phyloP scores from a whole-genome alignment of 371 early-diverging fungal species.

The Catenaria anguillulae region DNA sequence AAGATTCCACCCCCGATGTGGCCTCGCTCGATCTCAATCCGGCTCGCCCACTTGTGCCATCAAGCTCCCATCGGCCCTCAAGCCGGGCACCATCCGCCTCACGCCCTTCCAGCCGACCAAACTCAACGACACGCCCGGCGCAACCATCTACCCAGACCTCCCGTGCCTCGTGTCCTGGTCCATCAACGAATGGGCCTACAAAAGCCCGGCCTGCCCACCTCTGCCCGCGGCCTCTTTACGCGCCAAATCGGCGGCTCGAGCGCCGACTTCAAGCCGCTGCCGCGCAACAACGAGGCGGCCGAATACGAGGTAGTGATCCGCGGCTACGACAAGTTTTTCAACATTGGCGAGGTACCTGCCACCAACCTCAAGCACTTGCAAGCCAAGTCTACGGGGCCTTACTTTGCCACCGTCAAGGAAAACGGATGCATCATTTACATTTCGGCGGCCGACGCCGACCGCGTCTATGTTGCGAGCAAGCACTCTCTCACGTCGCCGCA shows the following conservation, averaged over 20 bases:
- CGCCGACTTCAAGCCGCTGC: not conserved
- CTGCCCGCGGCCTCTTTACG: constrained; percentile 74
- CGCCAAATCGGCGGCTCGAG: not conserved
- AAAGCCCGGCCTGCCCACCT: constrained; percentile 35
- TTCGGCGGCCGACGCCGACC: constrained; percentile 39
- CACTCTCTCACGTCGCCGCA: constrained; percentile 44
- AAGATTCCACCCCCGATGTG: too few species aligned
- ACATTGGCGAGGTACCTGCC: constrained; percentile 40
- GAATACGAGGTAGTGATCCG: constrained; percentile 46
- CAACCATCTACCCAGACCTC: not conserved
- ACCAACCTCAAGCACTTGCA: constrained; percentile 24
- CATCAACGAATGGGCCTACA: not conserved
- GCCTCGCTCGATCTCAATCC: too few species aligned
- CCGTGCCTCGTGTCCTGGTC: not conserved
- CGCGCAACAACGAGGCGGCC: not conserved
- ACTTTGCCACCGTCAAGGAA: constrained; percentile 82
- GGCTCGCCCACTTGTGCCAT: too few species aligned
- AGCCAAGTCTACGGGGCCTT: constrained; percentile 42
- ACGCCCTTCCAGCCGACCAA: not conserved
- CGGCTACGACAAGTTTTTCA: constrained; percentile 94
- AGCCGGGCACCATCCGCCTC: not conserved
- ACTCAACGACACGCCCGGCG: too few species aligned
- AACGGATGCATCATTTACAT: constrained; percentile 91
- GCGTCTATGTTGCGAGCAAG: constrained; percentile 79
- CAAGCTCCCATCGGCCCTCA: not conserved